phyloP scores from a whole-genome alignment of 345 rosid species.

The Eucalyptus erythrocorys region DNA sequence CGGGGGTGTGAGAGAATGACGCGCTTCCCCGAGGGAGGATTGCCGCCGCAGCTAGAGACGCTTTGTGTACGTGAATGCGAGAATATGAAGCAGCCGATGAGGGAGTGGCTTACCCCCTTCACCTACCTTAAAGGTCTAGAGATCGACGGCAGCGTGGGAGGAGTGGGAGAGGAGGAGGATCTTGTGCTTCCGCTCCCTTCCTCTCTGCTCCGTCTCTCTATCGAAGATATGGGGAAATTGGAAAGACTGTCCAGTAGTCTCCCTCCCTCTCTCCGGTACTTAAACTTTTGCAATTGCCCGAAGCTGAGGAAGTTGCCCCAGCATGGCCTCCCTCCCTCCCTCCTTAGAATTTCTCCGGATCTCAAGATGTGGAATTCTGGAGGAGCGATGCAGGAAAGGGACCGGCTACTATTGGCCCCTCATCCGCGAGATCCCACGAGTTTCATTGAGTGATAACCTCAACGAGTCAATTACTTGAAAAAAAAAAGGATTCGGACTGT shows the following conservation, averaged over 20 bases:
- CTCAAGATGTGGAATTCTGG: too few species aligned
- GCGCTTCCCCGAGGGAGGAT: background rate
- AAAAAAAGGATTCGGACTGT: rapidly evolving
- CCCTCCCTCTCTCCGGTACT: rapidly evolving
- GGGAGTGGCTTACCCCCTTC: background rate
- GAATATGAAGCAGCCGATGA: background rate
- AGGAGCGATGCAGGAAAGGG: too few species aligned
- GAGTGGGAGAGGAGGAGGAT: background rate
- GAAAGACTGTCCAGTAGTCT: background rate
- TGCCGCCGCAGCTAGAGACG: rapidly evolving
- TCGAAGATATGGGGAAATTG: rapidly evolving
- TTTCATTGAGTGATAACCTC: rapidly evolving
- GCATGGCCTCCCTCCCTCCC: too few species aligned
- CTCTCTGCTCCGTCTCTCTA: rapidly evolving
- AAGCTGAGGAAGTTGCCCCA: too few species aligned
- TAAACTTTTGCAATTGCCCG: rapidly evolving
- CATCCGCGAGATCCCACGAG: too few species aligned
- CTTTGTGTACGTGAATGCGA: rapidly evolving
- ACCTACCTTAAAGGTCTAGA: rapidly evolving
- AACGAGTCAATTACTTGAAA: too few species aligned
- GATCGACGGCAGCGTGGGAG: rapidly evolving
- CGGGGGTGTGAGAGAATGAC: rapidly evolving
- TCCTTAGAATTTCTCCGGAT: rapidly evolving
- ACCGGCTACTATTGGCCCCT: too few species aligned
- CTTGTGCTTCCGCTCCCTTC: background rate